These are phyloP conservation scores for Pyrus bretschneideri DNA, from an alignment of 306 rosid genomes.

Conservation along the genomic window DNA sequence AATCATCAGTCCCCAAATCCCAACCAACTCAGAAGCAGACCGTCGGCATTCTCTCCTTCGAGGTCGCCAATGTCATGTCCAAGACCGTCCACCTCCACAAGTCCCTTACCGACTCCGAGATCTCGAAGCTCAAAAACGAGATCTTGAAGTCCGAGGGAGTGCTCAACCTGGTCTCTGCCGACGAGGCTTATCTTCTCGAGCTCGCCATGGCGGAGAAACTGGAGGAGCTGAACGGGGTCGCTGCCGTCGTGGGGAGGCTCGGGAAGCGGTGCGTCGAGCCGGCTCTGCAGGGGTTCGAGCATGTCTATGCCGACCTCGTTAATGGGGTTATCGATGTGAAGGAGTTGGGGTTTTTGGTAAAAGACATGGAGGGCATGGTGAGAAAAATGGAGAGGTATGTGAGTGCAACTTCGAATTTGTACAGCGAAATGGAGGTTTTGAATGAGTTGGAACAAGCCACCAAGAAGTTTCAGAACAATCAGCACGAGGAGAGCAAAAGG, in stretches of 20 bases:
- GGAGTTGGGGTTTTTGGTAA: slow-evolving; percentile 86
- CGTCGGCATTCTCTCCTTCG: slow-evolving; percentile 87
- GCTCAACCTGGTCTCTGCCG: slow-evolving; percentile 61
- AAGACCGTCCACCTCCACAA: slow-evolving; percentile 73
- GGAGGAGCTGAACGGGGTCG: slow-evolving; percentile 74
- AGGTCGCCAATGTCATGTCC: slow-evolving; percentile 87
- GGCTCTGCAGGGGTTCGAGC: slow-evolving; percentile 91
- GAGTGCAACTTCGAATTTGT: slow-evolving; percentile 69
- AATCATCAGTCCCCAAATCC: slow-evolving; percentile 36
- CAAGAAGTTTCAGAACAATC: slow-evolving; percentile 76
- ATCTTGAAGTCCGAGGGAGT: slow-evolving; percentile 75
- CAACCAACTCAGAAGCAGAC: slow-evolving; percentile 32
- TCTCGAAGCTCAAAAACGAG: slow-evolving; percentile 66
- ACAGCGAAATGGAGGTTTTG: slow-evolving; percentile 76
- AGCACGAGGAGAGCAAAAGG: slow-evolving; percentile 68
- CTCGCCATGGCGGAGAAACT: slow-evolving; percentile 83
- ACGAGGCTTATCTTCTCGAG: slow-evolving; percentile 64
- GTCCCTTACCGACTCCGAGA: slow-evolving; percentile 66
- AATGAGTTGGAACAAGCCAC: slow-evolving; percentile 77
- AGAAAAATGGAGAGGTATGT: slow-evolving; percentile 92
- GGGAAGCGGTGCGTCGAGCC: slow-evolving; percentile 84
- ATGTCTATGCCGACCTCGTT: slow-evolving; percentile 74
- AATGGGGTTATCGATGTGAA: slow-evolving; percentile 67
- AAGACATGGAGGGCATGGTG: slow-evolving; percentile 95
- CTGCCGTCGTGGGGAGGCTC: slow-evolving; percentile 72